Evolutionary conservation across 2,329 filamentous ascomycete genomes (phyloP).

Genomic region (Sporothrix humicola): DNA sequence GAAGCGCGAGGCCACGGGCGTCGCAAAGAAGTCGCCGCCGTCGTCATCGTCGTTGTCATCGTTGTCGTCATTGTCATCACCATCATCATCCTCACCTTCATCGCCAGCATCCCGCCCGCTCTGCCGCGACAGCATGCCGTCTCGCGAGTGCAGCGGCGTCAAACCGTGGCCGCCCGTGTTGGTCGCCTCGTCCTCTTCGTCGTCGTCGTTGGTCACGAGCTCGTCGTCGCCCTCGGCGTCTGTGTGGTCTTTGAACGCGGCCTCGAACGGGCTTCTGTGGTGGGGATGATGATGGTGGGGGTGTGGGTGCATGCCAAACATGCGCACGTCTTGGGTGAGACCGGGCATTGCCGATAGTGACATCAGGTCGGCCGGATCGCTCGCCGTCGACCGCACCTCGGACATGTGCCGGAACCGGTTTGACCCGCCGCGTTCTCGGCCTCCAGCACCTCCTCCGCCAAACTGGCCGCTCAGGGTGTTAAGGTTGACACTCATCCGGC

Average conservation of each 20-base stretch:
- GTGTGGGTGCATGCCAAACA: neutral
- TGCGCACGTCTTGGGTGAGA: slow-evolving; percentile 45
- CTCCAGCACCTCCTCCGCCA: neutral
- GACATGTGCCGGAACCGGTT: slow-evolving; percentile 56
- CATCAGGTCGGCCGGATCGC: slow-evolving; percentile 67
- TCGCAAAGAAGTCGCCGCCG: slow-evolving; percentile 62
- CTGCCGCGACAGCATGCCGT: slow-evolving; percentile 4
- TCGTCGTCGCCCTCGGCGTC: slow-evolving; percentile 92
- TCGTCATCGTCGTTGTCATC: slow-evolving; percentile 40
- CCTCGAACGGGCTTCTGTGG: slow-evolving; percentile 36
- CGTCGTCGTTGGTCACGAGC: slow-evolving; percentile 79
- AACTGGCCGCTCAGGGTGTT: neutral
- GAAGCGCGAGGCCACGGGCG: slow-evolving; percentile 50
- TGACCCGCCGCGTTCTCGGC: slow-evolving; percentile 50
- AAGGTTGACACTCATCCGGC: slow-evolving; percentile 49
- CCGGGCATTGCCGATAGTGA: slow-evolving; percentile 54
- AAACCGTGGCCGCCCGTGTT: slow-evolving; percentile 33
- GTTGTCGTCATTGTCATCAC: slow-evolving; percentile 54
- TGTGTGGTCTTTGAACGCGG: slow-evolving; percentile 66
- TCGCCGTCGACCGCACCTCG: slow-evolving; percentile 64
- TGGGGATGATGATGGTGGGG: slow-evolving; percentile 39
- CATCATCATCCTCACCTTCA: neutral
- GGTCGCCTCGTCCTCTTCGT: slow-evolving; percentile 48
- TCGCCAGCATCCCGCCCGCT: neutral
- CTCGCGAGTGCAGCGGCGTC: slow-evolving; percentile 24